Conservation (phyloP, 2,329 filamentous ascomycete genomes). For the Pestalotiopsis fici region DNA sequence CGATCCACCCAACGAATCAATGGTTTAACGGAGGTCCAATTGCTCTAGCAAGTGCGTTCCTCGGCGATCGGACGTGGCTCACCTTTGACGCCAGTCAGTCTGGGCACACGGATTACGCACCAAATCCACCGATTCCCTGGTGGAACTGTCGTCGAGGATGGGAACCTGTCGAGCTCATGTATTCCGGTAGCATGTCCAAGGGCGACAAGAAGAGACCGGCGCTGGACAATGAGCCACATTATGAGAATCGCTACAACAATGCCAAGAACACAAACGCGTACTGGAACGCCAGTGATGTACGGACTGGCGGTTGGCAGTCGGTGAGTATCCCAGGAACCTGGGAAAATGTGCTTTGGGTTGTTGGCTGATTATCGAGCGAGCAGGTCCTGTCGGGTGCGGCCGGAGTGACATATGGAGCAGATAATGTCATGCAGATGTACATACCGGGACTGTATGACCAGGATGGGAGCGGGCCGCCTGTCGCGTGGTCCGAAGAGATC, state of each 20-base stretch:
- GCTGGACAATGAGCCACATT: constrained; percentile 20
- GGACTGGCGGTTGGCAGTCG: constrained; percentile 17
- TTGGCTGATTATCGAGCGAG: neutral
- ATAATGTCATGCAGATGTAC: constrained; percentile 19
- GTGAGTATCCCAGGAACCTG: constrained; percentile 9
- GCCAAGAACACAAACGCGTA: constrained; percentile 12
- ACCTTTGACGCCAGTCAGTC: constrained; percentile 21
- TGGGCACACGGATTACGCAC: constrained; percentile 19
- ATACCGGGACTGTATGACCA: constrained; percentile 14
- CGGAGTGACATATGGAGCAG: constrained; percentile 18
- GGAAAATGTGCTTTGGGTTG: neutral
- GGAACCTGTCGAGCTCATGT: constrained; percentile 20
- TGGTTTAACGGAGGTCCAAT: constrained; percentile 20
- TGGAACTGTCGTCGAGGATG: constrained; percentile 15
- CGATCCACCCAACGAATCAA: constrained; percentile 21
- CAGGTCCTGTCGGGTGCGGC: constrained; percentile 19
- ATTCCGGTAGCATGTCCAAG: constrained; percentile 12
- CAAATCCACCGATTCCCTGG: constrained; percentile 20
- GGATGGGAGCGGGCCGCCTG: constrained; percentile 15
- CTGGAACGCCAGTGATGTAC: constrained; percentile 21
- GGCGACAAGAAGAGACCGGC: constrained; percentile 15
- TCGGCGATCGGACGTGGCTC: constrained; percentile 18
- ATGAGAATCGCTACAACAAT: constrained; percentile 19
- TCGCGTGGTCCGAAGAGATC: constrained; percentile 16
- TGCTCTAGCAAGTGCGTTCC: constrained; percentile 17